Evolutionary conservation across 805 yeast genomes (phyloP).

Genomic region (Yarrowia sp.): DNA sequence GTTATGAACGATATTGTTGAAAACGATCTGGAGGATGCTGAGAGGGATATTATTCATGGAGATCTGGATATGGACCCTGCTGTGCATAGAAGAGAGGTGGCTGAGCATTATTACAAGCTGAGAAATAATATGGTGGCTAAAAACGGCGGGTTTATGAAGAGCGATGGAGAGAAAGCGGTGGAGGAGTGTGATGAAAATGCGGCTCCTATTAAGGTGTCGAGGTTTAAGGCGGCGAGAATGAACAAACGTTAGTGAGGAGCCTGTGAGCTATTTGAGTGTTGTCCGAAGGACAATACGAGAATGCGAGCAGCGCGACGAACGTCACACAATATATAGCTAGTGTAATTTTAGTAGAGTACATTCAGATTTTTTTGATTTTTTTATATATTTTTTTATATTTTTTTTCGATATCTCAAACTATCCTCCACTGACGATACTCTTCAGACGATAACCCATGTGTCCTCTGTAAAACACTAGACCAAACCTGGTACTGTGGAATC

Average conservation of each 20-base stretch:
- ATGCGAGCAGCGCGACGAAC: too few species aligned
- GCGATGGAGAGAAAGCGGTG: conserved; percentile 52
- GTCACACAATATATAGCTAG: too few species aligned
- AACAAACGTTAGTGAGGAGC: neutral
- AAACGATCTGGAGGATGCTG: conserved; percentile 29
- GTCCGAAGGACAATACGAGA: too few species aligned
- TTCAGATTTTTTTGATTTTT: too few species aligned
- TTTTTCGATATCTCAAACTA: too few species aligned
- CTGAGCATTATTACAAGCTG: conserved; percentile 55
- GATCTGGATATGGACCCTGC: conserved; percentile 36
- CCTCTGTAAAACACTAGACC: too few species aligned
- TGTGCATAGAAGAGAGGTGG: conserved; percentile 50
- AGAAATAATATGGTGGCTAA: conserved; percentile 51
- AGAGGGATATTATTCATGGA: conserved; percentile 31
- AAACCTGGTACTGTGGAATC: too few species aligned
- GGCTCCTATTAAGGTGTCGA: conserved; percentile 56
- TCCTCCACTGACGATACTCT: too few species aligned
- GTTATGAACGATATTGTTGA: conserved; percentile 33
- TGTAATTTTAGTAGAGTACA: too few species aligned
- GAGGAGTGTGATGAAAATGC: conserved; percentile 71
- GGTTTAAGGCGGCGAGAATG: conserved; percentile 59
- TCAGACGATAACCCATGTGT: too few species aligned
- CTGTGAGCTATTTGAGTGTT: too few species aligned
- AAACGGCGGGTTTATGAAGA: conserved; percentile 49
- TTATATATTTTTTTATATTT: too few species aligned